phyloP scores from a whole-genome alignment of 768 basidiomycete species.

The Amanita inopinata region DNA sequence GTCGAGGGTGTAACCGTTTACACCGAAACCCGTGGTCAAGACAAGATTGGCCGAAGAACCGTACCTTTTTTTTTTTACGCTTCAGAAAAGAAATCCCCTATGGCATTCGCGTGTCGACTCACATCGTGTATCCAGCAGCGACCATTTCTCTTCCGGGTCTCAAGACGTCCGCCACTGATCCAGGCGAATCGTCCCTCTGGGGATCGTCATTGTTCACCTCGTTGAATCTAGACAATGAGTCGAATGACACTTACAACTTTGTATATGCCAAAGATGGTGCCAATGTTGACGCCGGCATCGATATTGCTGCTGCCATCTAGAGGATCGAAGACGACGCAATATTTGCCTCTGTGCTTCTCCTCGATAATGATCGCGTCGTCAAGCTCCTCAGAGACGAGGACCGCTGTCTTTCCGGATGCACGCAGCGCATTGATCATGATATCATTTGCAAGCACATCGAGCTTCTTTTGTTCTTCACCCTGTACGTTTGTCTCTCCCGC shows the following conservation, averaged over 20 bases:
- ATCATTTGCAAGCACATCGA: constrained; percentile 95
- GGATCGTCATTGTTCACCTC: neutral
- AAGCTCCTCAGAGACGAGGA: constrained; percentile 93
- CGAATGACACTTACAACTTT: constrained; percentile 68
- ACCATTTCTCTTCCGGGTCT: constrained; percentile 96
- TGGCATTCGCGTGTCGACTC: constrained; percentile 17
- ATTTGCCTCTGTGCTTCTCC: constrained; percentile 68
- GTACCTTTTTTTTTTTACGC: constrained; percentile 27
- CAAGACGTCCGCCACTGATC: constrained; percentile 81
- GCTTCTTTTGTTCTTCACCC: constrained; percentile 99
- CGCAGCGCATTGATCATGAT: constrained; percentile 98
- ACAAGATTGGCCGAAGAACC: constrained; percentile 97
- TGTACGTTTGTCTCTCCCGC: constrained; percentile 96
- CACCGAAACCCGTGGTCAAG: constrained; percentile 88
- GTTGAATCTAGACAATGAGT: neutral
- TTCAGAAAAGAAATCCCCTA: neutral
- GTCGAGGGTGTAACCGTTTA: constrained; percentile 98
- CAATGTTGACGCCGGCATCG: constrained; percentile 97
- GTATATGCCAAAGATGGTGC: constrained; percentile 97
- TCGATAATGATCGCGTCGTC: constrained; percentile 91
- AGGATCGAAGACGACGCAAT: constrained; percentile 98
- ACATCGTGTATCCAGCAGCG: constrained; percentile 97
- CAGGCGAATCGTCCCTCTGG: constrained; percentile 67
- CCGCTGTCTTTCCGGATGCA: constrained; percentile 93
- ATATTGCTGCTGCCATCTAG: constrained; percentile 95